A percentile compares a stretch with the other conserved stretches of the same genome.
Evolutionary conservation across 2,329 filamentous ascomycete species (phyloP).

Genomic region (Ceratocystis harringtonii): DNA sequence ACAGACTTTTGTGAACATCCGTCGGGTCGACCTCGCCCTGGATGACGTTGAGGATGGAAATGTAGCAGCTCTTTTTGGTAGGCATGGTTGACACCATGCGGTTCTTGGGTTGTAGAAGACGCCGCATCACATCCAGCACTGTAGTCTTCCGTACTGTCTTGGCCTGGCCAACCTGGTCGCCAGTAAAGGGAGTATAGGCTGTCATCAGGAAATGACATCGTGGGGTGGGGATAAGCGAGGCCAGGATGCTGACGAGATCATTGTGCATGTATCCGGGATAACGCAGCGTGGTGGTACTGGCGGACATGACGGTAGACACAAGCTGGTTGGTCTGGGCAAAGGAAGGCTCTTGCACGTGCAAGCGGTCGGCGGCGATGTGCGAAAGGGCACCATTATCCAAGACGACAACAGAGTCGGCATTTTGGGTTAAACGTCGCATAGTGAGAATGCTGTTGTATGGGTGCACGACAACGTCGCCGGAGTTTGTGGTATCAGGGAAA

Average conservation of each 20-base stretch:
- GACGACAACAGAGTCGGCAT: constrained; percentile 94
- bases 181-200: constrained; percentile 93
- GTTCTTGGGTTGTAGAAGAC: constrained; percentile 92
- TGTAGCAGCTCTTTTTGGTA: constrained; percentile 96
- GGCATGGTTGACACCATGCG: constrained; percentile 96
- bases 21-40: constrained; percentile 97
- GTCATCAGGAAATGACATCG: constrained; percentile 98
- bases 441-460: constrained; percentile 94
- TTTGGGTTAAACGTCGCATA: constrained; percentile 81
- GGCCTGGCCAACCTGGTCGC: constrained; percentile 88
- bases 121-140: constrained; percentile 91
- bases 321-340: constrained; percentile 97
- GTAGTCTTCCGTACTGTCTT: constrained; percentile 98
- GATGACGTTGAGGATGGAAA: constrained; percentile 96
- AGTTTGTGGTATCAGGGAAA: constrained; percentile 82
- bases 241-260: constrained; percentile 90
- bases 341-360: constrained; percentile 89
- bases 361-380: constrained; percentile 80
- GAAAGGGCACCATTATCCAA: constrained; percentile 90
- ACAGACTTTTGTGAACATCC: constrained; percentile 93
- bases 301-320: constrained; percentile 95
- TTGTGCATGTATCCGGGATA: constrained; percentile 99
- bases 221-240: constrained; percentile 88
- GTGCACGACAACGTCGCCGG: constrained; percentile 85
- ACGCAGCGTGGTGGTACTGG: constrained; percentile 85